phyloP scores from a whole-genome alignment of 1,284 basidiomycete species.

The Apiotrichum veenhuisii region DNA sequence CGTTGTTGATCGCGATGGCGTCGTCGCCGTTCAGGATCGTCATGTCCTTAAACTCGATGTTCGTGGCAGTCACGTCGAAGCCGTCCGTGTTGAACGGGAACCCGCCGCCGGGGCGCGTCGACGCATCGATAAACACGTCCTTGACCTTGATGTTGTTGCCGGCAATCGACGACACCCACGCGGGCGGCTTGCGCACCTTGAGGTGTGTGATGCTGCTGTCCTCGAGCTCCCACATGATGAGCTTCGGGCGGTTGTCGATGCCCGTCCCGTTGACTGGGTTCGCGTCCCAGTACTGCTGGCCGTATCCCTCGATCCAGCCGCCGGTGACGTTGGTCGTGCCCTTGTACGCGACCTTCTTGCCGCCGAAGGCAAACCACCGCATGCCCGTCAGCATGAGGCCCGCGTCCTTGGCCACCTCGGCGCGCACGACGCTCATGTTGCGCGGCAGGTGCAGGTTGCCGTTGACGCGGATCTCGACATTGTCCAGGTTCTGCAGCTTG shows the following conservation, averaged over 20 bases:
- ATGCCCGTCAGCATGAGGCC: slow-evolving; percentile 1
- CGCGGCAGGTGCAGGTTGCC: slow-evolving; percentile 55
- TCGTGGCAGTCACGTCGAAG: slow-evolving; percentile 43
- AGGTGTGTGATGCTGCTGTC: slow-evolving; percentile 50
- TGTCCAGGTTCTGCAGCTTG: slow-evolving; percentile 29
- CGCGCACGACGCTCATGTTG: slow-evolving; percentile 52
- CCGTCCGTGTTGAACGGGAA: slow-evolving; percentile 57
- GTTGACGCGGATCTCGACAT: slow-evolving; percentile 53
- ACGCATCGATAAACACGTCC: slow-evolving; percentile 54
- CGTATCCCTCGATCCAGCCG: slow-evolving; percentile 44
- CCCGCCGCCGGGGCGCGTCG: slow-evolving; percentile 47
- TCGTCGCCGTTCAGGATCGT: slow-evolving; percentile 53
- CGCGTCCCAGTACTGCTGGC: slow-evolving; percentile 56
- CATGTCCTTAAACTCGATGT: slow-evolving; percentile 18
- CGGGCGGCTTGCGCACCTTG: slow-evolving; percentile 56
- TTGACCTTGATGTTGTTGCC: slow-evolving; percentile 53
- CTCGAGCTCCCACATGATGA: slow-evolving; percentile 55
- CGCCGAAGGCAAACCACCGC: slow-evolving; percentile 25
- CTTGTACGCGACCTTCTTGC: slow-evolving; percentile 20
- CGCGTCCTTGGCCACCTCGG: background rate
- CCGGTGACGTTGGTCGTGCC: slow-evolving; percentile 26
- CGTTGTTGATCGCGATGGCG: slow-evolving; percentile 54
- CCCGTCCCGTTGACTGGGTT: slow-evolving; percentile 44
- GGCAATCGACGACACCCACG: slow-evolving; percentile 54
- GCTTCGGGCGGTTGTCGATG: slow-evolving; percentile 49